Base-by-base conservation (phyloP, 1,284 basidiomycete genomes). In the Puccinia brachypodii region DNA sequence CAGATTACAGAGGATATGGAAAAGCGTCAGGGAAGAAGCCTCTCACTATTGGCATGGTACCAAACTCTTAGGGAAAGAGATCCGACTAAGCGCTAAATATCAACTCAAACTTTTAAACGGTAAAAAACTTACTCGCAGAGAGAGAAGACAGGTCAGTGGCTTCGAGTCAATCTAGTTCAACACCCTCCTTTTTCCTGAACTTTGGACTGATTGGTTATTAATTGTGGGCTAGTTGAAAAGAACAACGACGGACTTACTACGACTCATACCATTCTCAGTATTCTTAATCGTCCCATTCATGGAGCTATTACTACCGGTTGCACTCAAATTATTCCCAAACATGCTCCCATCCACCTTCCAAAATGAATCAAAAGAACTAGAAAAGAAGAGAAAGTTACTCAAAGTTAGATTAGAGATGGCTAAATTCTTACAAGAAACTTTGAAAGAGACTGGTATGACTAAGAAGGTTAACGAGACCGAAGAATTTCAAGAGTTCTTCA, bases 271-370 rank as follows among this genome's bases (percentile, higher is more conserved):
- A 0, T 99, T 99, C 87, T 91, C 94, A 14, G 94, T 95, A 74
- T 98, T 99, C 88, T 87, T 99, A 82, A 89, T 98, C 85, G 94
- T 99, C 11, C 96, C 97, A 0, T 98, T 98, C 89, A 98, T 98
- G 94, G 97, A 99, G 87, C 87, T 99, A 33, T 89, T 99, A n/a
- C 90, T 99, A 0, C 96, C 97, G 2, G 94, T 99, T 47, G 95
- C 95, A 0, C 90, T 99, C 84, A 97, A 96, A 87, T 88, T 99
- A 73, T 99, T 99, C 90, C 96, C 96, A 36, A 98, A 95, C 88
- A 98, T 99, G 95, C 91, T 99, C 4, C 97, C 96, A 0, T 96
- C 94, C 0, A 99, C 96, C 0, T 99, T 99, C 83, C 95, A 98
- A 87, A 96, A 98, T 89, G 96, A 98, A 87, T 97, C 93, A 85